Evolutionary conservation across 768 basidiomycete species (phyloP), one percentile per base, ranked within the genome.

Genomic region (Hysterangium stoloniferum): DNA sequence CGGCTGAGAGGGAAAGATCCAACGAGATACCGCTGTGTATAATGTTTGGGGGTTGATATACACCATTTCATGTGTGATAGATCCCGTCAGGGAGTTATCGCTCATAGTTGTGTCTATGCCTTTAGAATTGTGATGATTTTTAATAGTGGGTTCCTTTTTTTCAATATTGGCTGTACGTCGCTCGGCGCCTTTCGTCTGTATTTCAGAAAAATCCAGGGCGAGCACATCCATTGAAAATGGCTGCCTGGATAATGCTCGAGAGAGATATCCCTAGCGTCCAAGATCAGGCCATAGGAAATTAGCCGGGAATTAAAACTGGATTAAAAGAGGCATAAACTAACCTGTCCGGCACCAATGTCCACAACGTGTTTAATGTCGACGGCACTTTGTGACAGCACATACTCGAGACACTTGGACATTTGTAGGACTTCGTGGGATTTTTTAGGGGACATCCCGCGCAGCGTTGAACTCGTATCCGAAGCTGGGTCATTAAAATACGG

Each of bases 311-410:
- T n/a, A n/a, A n/a, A n/a, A n/a, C n/a, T n/a, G n/a, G 12, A 17
- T 12, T 4, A 31, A 35, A 11, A 28, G 8, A 13, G 33, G 25
- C 22, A 49, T 11, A 42, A 43, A 64, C 58, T 36, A 50, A 80
- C 81, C 62, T 85, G 84, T 13, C 86, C 86, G 6, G 86, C 80
- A 17, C 86, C 86, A 36, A 86, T 71, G 54, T 88, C 86, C 29
- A 87, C 84, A 25, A 77, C 75, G 54, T 78, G 74, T 12, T 57
- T 57, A 15, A 65, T 38, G 36, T 50, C 17, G 47, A 56, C 27
- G 41, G 17, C 61, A 34, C 38, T 64, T 33, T 58, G 52, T 27
- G 56, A 60, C 37, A 68, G 62, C 27, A 81, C 59, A 15, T 57
- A 58, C 33, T 63, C 59, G 24, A 83, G 68, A 64, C 77, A 83